A percentile compares a stretch with the other conserved stretches of the same genome.
phyloP scores from a whole-genome alignment of 805 yeast genomes.

The Sugiyamaella lignohabitans region DNA sequence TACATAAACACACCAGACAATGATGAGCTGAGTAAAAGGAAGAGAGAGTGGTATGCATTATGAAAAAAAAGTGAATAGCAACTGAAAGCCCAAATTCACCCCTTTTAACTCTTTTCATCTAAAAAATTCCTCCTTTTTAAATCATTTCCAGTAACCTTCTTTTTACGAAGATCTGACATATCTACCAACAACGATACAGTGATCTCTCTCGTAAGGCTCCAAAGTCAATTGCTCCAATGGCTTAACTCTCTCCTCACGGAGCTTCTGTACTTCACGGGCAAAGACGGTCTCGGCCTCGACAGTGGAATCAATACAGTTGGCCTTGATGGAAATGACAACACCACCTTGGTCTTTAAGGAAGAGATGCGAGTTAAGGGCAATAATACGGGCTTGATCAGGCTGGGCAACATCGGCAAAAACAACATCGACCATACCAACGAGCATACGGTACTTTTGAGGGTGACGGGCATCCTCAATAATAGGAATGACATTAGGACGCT shows the following conservation, averaged over 20 bases:
- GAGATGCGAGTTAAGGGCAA: conserved; percentile 95
- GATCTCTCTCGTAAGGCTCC: conserved; percentile 99
- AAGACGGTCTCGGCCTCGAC: conserved; percentile 99
- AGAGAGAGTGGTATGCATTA: no score
- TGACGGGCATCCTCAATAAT: conserved; percentile 99
- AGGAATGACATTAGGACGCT: conserved; percentile 98
- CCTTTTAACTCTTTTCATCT: no score
- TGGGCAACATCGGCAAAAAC: conserved; percentile 99
- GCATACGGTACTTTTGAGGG: conserved; percentile 99
- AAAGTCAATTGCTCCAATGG: conserved; percentile 97
- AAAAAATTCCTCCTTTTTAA: no score
- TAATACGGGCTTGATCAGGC: conserved; percentile 99
- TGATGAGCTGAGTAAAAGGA: no score
- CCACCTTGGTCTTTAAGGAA: conserved; percentile 98
- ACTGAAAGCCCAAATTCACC: no score
- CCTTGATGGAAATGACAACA: conserved; percentile 97
- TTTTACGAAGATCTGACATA: conserved; percentile 66
- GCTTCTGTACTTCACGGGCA: conserved; percentile 98
- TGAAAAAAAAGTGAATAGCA: no score
- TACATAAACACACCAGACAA: no score
- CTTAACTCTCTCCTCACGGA: conserved; percentile 97
- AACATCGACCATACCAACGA: conserved; percentile 96
- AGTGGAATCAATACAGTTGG: conserved; percentile 99
- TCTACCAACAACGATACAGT: conserved; percentile 96
- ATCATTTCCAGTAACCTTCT: no score